A percentile compares a stretch with the other conserved stretches of the same genome.
Conservation (phyloP, 352 stramenopile species). For the Phytopythium mirpurense region DNA sequence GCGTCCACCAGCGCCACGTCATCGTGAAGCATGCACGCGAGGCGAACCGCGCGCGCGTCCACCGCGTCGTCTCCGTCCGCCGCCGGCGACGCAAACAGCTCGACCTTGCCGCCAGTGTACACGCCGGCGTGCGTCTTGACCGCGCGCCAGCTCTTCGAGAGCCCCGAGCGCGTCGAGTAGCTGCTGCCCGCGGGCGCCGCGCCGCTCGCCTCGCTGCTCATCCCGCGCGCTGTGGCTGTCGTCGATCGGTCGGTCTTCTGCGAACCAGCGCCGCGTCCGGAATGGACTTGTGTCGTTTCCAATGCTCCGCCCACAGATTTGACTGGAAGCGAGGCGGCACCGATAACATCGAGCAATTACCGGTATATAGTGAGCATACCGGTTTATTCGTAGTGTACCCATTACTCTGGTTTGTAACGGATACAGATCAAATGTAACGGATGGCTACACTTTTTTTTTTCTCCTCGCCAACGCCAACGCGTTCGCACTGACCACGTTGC, state of each 20-base stretch:
- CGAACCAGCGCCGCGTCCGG: too few species aligned
- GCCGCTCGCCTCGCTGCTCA: slow-evolving; percentile 4
- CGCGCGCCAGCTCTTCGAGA: slow-evolving; percentile 78
- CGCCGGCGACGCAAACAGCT: slow-evolving; percentile 33
- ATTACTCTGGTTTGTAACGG: too few species aligned
- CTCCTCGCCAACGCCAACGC: too few species aligned
- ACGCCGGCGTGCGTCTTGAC: slow-evolving; percentile 74
- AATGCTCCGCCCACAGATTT: slow-evolving; percentile 17
- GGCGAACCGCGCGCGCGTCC: slow-evolving; percentile 17
- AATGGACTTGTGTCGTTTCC: slow-evolving; percentile 11
- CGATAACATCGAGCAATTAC: background rate
- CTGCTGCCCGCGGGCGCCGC: slow-evolving; percentile 15
- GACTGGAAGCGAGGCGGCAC: slow-evolving; percentile 18
- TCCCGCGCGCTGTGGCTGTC: slow-evolving; percentile 13
- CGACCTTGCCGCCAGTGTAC: slow-evolving; percentile 79
- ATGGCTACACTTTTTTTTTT: too few species aligned
- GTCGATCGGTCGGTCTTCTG: too few species aligned
- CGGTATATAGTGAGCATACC: background rate
- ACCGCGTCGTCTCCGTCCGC: slow-evolving; percentile 5
- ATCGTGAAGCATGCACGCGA: slow-evolving; percentile 82
- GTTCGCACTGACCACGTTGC: too few species aligned
- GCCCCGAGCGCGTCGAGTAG: slow-evolving; percentile 59
- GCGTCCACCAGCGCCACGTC: slow-evolving; percentile 78
- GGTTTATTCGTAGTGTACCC: background rate
- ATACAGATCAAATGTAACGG: too few species aligned